Base-by-base conservation (phyloP, 306 rosid genomes). In the Rosa multiflora region DNA sequence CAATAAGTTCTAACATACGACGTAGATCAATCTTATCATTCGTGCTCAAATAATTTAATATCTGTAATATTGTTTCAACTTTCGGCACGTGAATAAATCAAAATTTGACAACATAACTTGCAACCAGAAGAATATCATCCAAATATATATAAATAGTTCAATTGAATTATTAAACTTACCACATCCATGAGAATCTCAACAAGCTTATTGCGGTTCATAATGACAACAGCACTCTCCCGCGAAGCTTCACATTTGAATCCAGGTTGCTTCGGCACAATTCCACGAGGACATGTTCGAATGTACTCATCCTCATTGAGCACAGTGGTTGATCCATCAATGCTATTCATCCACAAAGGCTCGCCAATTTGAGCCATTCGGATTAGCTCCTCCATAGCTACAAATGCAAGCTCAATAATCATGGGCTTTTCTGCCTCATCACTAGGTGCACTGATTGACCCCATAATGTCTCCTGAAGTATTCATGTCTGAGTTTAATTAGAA, bases 101-200 rank as follows among this genome's bases (percentile, higher is more conserved):
- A 52, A 52, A 52, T 52, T 18, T 4, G 15, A 52, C 21, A 17
- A 53, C 59, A 53, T 53, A 17, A 53, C 23, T 1, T 32, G 35
- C 35, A 26, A 32, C 35, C 35, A 32, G 35, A 14, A 5, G 6
- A 42, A 52, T 15, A 42, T 1, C 8, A 53, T 53, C 59, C 59
- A 17, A 53, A 42, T 17, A 53, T 5, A 9, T 49, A 49, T 12
- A 13, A 4, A 10, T 40, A 5, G 44, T 56, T 56, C 21, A 5
- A 56, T 56, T 2, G 3, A 68, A 8, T 4, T 40, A n/a, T 5
- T 40, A 8, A 2, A 35, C 32, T 14, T 78, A 95, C 97, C 89
- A 91, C 94, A 75, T 95, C 98, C 99, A 95, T 95, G 87, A 95
- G 94, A 81, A 95, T 92, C 90, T 91, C 95, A 72, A 92, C 97